These are phyloP conservation scores for Lasiodiplodia sp. DNA, from an alignment of 2,329 filamentous ascomycete species.

Conservation along the genomic window DNA sequence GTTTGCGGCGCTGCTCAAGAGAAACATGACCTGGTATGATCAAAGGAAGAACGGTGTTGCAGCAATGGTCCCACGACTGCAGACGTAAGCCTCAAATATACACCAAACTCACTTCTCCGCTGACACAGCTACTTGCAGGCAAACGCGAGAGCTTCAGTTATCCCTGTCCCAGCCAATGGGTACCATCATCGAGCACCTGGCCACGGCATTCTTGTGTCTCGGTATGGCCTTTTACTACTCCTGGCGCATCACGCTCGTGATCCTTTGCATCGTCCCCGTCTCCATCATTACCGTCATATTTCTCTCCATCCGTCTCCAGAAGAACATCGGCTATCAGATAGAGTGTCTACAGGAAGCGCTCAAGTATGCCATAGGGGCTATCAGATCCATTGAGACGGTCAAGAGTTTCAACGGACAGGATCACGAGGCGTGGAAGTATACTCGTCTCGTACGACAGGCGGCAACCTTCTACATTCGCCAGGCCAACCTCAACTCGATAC, in stretches of 20 bases:
- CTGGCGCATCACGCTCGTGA: slow-evolving; percentile 83
- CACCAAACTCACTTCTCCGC: background rate
- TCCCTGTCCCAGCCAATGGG: slow-evolving; percentile 83
- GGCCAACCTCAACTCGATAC: slow-evolving; percentile 71
- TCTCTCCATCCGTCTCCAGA: slow-evolving; percentile 67
- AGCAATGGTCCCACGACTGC: slow-evolving; percentile 73
- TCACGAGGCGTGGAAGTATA: slow-evolving; percentile 73
- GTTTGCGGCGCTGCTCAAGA: slow-evolving; percentile 73
- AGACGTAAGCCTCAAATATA: slow-evolving; percentile 66
- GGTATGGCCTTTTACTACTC: slow-evolving; percentile 78
- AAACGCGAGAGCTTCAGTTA: slow-evolving; percentile 81
- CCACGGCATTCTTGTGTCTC: slow-evolving; percentile 72
- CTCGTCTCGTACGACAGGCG: slow-evolving; percentile 62
- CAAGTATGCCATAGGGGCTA: slow-evolving; percentile 73
- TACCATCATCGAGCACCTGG: slow-evolving; percentile 67
- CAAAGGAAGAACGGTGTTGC: slow-evolving; percentile 72
- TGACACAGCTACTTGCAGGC: slow-evolving; percentile 58
- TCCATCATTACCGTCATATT: slow-evolving; percentile 67
- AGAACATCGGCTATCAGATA: slow-evolving; percentile 74
- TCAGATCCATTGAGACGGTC: slow-evolving; percentile 81
- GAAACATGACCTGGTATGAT: slow-evolving; percentile 86
- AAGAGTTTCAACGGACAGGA: slow-evolving; percentile 83
- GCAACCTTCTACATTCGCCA: slow-evolving; percentile 71
- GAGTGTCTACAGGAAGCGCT: slow-evolving; percentile 72
- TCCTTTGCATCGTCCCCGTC: slow-evolving; percentile 75